Evolutionary conservation across 345 rosid genomes (phyloP), one percentile per base, ranked within the genome.

Genomic region (Noccaea caerulescens): DNA sequence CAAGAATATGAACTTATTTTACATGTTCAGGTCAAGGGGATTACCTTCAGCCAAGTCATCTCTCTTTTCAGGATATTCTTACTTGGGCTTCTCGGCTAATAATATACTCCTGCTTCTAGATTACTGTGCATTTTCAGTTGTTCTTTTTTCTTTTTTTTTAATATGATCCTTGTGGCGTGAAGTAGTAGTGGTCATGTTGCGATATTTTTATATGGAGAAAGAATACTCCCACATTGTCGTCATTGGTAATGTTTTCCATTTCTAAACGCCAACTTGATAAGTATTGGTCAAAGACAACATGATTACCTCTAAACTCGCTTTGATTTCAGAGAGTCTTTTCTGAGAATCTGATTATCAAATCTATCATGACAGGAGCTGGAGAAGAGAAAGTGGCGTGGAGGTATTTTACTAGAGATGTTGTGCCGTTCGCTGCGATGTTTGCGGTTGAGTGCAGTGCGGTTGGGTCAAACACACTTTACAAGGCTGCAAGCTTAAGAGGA

Each of bases 401-500:
- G 30, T 27, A 3, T 27, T 27, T 27, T 2, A 27, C 30, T 0
- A 27, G 30, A 55, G 80, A 80, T 30, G 61, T 69, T 10, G 10
- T 78, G 25, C 82, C 80, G 8, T 78, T 76, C 45, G 61, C 62
- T 39, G 79, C 77, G 10, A 72, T 78, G 82, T 58, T 70, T 11
- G 54, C 58, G 0, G 52, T 66, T 0, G 82, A 77, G 37, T 72
- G 58, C 41, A 6, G 43, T 2, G 61, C 72, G 27, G 82, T 82
- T 3, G 79, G 69, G 13, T 1, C 69, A 10, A 78, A 47, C 65
- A 63, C 77, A 38, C 65, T 69, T 2, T 83, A 72, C 79, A 80
- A 82, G 60, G 79, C 80, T 52, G 84, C 82, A 2, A 13, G 79
- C 11, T 44, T 25, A 50, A 69, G 63, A 58, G 81, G 84, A 42